phyloP scores from a whole-genome alignment of 306 rosid species.

The Ammopiptanthus mongolicus region DNA sequence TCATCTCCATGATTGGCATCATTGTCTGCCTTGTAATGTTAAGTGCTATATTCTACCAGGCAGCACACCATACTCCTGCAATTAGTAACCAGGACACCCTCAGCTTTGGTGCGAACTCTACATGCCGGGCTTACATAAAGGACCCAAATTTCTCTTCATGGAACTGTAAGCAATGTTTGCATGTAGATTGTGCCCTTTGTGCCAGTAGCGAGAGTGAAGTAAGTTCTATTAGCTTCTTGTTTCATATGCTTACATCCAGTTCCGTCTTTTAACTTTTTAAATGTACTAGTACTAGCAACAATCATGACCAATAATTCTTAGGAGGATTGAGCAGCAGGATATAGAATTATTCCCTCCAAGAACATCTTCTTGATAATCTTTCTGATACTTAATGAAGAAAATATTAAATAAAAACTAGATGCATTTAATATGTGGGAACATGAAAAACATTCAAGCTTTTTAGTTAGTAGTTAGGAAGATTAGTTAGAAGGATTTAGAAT shows the following conservation, averaged over 20 bases:
- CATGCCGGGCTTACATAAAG: constrained; percentile 45
- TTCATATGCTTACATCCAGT: neutral
- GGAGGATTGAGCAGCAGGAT: too few relatives aligned
- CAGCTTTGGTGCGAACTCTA: constrained; percentile 58
- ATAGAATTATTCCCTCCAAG: too few relatives aligned
- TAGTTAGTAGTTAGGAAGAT: too few relatives aligned
- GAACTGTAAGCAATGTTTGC: constrained; percentile 79
- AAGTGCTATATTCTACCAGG: constrained; percentile 43
- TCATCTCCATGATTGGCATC: constrained; percentile 58
- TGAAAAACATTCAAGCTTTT: too few relatives aligned
- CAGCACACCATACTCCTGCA: constrained; percentile 53
- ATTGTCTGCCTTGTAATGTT: constrained; percentile 45
- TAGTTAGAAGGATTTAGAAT: too few relatives aligned
- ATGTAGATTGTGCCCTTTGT: constrained; percentile 60
- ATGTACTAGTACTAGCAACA: neutral
- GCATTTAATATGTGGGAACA: too few relatives aligned
- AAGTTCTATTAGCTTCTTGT: constrained; percentile 20
- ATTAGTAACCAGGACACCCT: constrained; percentile 41
- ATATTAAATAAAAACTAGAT: too few relatives aligned
- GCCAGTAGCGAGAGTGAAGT: constrained; percentile 32
- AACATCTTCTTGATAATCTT: too few relatives aligned
- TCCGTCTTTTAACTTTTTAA: neutral
- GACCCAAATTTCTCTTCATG: constrained; percentile 44
- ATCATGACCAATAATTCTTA: neutral
- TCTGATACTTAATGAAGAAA: too few relatives aligned